Evolutionary conservation across 768 basidiomycete species (phyloP), one percentile per base, ranked within the genome.

Genomic region (Naematelia encephala): DNA sequence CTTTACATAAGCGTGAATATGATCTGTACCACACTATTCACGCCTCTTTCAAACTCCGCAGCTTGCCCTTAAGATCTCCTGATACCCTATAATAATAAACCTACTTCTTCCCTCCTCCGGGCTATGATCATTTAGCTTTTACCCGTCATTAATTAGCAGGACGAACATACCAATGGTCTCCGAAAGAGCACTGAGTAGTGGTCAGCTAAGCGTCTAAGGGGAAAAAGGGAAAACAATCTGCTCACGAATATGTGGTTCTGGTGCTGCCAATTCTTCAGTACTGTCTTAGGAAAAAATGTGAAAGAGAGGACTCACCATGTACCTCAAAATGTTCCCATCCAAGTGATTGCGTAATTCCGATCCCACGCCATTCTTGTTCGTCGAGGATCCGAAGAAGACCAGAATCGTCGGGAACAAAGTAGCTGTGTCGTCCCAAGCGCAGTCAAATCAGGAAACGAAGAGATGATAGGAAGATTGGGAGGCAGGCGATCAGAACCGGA

Each of bases 311-410:
- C 68, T 67, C 56, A 74, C 91, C 89, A 70, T 97, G 93, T n/a
- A 93, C 89, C 80, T 93, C 92, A 70, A 93, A 97, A 69, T 96
- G 92, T 72, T 90, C 89, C 92, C 93, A 98, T 2, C 93, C 93
- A 22, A 94, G 81, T 77, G 90, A 92, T 79, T 99, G 94, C 43
- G 88, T 89, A 63, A 97, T 94, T 8, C 94, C 94, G 56, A 99
- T 91, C 0, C 89, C 89, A 75, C 94, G 83, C 94, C 94, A 99
- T 78, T 99, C 96, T 44, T 82, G 79, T 73, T 99, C 94, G 2
- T 84, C 76, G 57, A 98, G 80, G 43, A 97, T 83, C 2, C 92
- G 84, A 54, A 98, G 82, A 3, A 87, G 84, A 4, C 90, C 89
- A 43, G 84, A 82, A 63, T 91, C 88, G 59, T 85, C 83, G 43